Evolutionary conservation across 2,329 filamentous ascomycete species (phyloP), one percentile per base, ranked within the genome.

Genomic region (Colletotrichum tabaci): DNA sequence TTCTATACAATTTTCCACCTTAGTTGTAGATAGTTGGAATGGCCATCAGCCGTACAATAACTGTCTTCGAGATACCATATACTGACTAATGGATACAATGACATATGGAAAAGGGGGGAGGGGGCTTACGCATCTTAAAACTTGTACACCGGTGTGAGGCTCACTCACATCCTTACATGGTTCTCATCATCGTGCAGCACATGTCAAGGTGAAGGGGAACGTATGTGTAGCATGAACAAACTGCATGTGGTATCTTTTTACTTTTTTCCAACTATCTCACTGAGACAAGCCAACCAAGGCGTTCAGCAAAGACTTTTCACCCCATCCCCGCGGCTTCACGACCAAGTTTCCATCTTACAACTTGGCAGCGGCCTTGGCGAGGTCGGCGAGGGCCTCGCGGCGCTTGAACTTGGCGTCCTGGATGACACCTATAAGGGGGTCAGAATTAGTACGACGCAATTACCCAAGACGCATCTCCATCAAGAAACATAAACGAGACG

Each of bases 371-470:
- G 82, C 85, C 76, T 86, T 86, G 69, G 88, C 90, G 49, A 93
- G 86, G 76, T 92, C 91, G 60, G 89, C 88, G 47, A 94, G 85
- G 61, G 91, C 91, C 79, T 93, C 92, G 62, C 90, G 90, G 73
- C 92, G 91, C 88, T 94, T 94, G 87, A 91, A 94, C 84, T 92
- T 92, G 77, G 91, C 92, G 78, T 94, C 92, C 81, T 92, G 89
- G 74, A 94, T 92, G 71, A 93, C 91, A 76, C 87, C 91, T 92
- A 70, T 4, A 65, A 50, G 42, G 23, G 49, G 7, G 5, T 26
- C 53, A n/a, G 21, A 26, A 23, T 26, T 23, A 26, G 23, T 30
- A 30, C 30, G 30, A 30, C 2, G 30, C 30, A 30, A 9, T 8
- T 30, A 30, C 9, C 30, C 8, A 61, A 2, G 1, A n/a, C 15